A percentile compares a stretch with the other conserved stretches of the same genome.
Conservation (phyloP, 2,329 filamentous ascomycete species). For the Amphichorda felina region DNA sequence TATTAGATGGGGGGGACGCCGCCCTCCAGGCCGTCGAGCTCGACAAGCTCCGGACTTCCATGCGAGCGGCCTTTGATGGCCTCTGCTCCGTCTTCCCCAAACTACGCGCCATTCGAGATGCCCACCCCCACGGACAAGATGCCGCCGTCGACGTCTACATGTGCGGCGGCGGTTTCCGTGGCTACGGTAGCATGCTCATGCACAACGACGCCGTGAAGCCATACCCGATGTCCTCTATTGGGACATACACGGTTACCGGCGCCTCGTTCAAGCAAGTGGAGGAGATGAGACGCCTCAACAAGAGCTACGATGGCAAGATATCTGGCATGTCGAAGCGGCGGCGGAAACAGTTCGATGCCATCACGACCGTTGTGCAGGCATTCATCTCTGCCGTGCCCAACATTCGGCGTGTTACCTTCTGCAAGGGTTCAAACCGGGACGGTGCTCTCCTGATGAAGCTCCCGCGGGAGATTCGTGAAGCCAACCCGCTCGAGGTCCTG, state of each 20-base stretch:
- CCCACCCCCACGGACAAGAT: conserved; percentile 17
- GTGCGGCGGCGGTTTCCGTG: conserved; percentile 80
- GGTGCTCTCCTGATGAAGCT: conserved; percentile 69
- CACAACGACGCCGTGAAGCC: conserved; percentile 59
- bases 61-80: conserved; percentile 48
- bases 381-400: conserved; percentile 57
- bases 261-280: conserved; percentile 44
- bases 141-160: conserved; percentile 59
- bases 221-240: conserved; percentile 76
- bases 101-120: conserved; percentile 29
- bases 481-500: conserved; percentile 46
- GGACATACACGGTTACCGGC: conserved; percentile 59
- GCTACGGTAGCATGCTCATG: conserved; percentile 86
- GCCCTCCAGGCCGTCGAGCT: conserved; percentile 32
- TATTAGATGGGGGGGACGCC: conserved; percentile 27
- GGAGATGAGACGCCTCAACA: conserved; percentile 38
- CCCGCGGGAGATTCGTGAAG: conserved; percentile 41
- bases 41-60: conserved; percentile 41
- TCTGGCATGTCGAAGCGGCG: conserved; percentile 74
- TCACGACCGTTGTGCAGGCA: conserved; percentile 67
- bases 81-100: conserved; percentile 34
- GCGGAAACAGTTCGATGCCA: conserved; percentile 72
- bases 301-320: conserved; percentile 39
- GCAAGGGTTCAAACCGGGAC: conserved; percentile 78
- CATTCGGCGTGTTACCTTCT: conserved; percentile 69